Evolutionary conservation across 2,329 filamentous ascomycete genomes (phyloP).

Genomic region (Mollisiaceae sp.): DNA sequence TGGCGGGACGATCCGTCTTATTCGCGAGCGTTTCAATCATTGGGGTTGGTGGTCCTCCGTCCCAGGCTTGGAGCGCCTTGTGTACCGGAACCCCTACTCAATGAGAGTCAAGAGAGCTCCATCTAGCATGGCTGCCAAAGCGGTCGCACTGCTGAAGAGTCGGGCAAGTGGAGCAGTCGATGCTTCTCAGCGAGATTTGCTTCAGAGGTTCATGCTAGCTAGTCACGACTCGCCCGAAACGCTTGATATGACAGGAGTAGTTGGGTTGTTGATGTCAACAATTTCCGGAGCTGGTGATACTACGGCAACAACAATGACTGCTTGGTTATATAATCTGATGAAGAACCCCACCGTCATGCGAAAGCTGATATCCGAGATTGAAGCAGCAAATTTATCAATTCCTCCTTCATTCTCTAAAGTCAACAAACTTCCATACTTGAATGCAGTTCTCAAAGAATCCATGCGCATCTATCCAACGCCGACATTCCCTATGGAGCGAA

Average conservation of each 20-base stretch:
- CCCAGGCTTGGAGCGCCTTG: constrained; percentile 14
- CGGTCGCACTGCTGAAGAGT: neutral
- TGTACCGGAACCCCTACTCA: constrained; percentile 12
- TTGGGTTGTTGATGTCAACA: constrained; percentile 13
- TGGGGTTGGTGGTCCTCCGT: constrained; percentile 18
- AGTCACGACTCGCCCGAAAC: constrained; percentile 8
- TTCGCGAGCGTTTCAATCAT: constrained; percentile 15
- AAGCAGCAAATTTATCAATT: constrained; percentile 2
- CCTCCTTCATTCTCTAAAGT: constrained; percentile 12
- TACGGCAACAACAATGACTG: constrained; percentile 44
- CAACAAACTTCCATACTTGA: constrained; percentile 40
- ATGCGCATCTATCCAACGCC: constrained; percentile 46
- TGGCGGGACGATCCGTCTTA: constrained; percentile 15
- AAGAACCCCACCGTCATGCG: constrained; percentile 39
- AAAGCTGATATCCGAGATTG: constrained; percentile 45
- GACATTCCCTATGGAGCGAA: constrained; percentile 16
- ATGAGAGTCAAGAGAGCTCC: constrained; percentile 15
- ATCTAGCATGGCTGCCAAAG: constrained; percentile 15
- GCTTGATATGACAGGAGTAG: constrained; percentile 10
- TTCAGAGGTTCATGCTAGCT: constrained; percentile 14
- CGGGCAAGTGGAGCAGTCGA: neutral
- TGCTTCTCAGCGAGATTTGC: neutral
- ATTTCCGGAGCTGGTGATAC: constrained; percentile 40
- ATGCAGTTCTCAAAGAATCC: constrained; percentile 49
- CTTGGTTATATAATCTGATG: constrained; percentile 41